These are phyloP conservation scores for Lactarius vividus DNA, from an alignment of 768 basidiomycete genomes.

Conservation along the genomic window DNA sequence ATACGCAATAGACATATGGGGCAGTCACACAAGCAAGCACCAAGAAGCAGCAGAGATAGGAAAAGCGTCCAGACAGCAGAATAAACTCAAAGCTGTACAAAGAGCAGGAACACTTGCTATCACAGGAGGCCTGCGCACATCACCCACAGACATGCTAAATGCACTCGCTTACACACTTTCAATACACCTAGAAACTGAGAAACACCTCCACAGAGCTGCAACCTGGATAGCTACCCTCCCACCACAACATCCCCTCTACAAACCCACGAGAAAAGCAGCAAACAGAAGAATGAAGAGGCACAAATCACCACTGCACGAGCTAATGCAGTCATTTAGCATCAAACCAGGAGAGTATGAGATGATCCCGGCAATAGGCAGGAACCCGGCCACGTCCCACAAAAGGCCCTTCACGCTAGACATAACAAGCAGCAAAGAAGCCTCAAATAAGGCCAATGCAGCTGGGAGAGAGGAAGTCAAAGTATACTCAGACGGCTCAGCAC, in stretches of 20 bases:
- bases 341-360: constrained; percentile 3
- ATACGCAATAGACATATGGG: too few relatives aligned
- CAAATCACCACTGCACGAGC: constrained; percentile 21
- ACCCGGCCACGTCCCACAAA: neutral
- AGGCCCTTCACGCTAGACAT: neutral
- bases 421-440: neutral
- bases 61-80: too few relatives aligned
- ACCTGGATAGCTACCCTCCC: constrained; percentile 25
- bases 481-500: too few relatives aligned
- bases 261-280: neutral
- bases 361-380: neutral
- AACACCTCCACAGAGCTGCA: constrained; percentile 7
- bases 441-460: too few relatives aligned
- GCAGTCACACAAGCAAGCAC: too few relatives aligned
- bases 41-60: too few relatives aligned
- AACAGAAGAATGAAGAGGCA: neutral
- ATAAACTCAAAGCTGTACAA: too few relatives aligned
- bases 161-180: too few relatives aligned
- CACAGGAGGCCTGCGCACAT: too few relatives aligned
- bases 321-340: constrained; percentile 15
- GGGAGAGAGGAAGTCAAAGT: neutral
- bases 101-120: too few relatives aligned
- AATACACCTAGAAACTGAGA: too few relatives aligned
- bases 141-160: too few relatives aligned
- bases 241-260: constrained; percentile 16